phyloP scores from a whole-genome alignment of 2,329 filamentous ascomycete genomes.

The Aspergillus tanneri region DNA sequence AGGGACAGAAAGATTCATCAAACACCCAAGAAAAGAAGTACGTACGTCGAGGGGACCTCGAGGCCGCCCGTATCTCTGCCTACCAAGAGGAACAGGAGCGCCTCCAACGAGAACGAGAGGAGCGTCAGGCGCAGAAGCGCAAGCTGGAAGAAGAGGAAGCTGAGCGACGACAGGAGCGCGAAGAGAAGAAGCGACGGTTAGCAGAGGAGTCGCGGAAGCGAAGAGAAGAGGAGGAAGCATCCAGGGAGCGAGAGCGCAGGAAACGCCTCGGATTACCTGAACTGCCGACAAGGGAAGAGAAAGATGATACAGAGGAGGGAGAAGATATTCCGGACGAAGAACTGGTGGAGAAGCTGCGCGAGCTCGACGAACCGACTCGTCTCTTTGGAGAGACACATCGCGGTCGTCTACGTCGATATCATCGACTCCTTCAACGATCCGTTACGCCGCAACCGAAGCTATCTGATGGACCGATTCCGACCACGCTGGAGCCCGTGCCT shows the following conservation, averaged over 20 bases:
- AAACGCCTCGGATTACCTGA: conserved; percentile 80
- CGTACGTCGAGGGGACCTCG: conserved; percentile 78
- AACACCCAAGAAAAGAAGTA: conserved; percentile 65
- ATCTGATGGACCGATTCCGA: conserved; percentile 79
- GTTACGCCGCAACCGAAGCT: conserved; percentile 45
- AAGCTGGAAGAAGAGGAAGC: conserved; percentile 85
- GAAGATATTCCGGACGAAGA: conserved; percentile 68
- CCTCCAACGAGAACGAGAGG: conserved; percentile 68
- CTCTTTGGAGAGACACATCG: conserved; percentile 81
- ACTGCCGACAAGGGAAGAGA: conserved; percentile 45
- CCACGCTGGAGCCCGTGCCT: conserved; percentile 72
- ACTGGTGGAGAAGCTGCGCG: conserved; percentile 66
- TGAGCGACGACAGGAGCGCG: conserved; percentile 64
- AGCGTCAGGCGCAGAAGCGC: conserved; percentile 73
- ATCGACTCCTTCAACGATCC: conserved; percentile 54
- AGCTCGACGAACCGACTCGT: conserved; percentile 67
- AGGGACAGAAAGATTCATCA: conserved; percentile 3
- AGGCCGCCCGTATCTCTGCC: conserved; percentile 74
- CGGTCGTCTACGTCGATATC: conserved; percentile 68
- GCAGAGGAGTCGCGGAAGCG: conserved; percentile 74
- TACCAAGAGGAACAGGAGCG: conserved; percentile 80
- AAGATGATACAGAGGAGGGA: conserved; percentile 36
- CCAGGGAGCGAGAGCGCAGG: conserved; percentile 69
- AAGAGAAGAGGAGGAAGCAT: conserved; percentile 70
- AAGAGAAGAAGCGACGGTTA: conserved; percentile 77